These are phyloP conservation scores for Polytrichum commune DNA, from an alignment of 225 moss, liverwort and hornwort genomes.

Conservation along the genomic window DNA sequence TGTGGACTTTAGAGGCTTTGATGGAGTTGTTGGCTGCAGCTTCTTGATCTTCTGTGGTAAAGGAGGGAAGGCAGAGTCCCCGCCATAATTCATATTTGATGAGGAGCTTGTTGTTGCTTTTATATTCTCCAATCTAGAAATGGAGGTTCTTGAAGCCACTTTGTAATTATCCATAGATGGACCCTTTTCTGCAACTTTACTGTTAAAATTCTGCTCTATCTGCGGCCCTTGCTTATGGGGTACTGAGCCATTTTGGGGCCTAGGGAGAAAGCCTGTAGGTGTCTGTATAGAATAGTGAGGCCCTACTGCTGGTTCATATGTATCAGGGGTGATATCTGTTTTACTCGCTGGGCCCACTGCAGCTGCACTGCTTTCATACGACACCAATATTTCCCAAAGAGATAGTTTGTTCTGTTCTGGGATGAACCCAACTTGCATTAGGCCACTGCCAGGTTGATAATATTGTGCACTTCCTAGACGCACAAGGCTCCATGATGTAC, in stretches of 20 bases:
- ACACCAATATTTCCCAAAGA: conserved; percentile 59
- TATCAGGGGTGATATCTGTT: conserved; percentile 22
- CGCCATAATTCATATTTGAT: conserved; percentile 64
- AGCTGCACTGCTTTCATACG: conserved; percentile 36
- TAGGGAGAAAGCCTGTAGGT: conserved; percentile 24
- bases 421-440: conserved; percentile 83
- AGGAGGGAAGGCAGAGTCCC: conserved; percentile 92
- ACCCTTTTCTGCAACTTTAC: conserved; percentile 63
- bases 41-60: conserved; percentile 73
- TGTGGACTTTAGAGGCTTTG: conserved; percentile 43
- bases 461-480: conserved; percentile 76
- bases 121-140: conserved; percentile 34
- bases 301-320: conserved; percentile 27
- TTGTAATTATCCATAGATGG: conserved; percentile 29
- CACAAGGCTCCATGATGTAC: conserved; percentile 81
- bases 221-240: conserved; percentile 39
- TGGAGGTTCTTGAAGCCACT: conserved; percentile 23
- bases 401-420: conserved; percentile 70
- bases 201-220: conserved; percentile 34
- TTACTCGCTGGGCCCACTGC: conserved; percentile 24
- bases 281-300: conserved; percentile 30
- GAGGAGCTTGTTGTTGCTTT: conserved; percentile 39
- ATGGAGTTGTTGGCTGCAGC: conserved; percentile 29
- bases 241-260: conserved; percentile 34
- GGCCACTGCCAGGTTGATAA: conserved; percentile 71